Evolutionary conservation across 495 filamentous ascomycete species (phyloP).

Genomic region (Penicillium soppii): DNA sequence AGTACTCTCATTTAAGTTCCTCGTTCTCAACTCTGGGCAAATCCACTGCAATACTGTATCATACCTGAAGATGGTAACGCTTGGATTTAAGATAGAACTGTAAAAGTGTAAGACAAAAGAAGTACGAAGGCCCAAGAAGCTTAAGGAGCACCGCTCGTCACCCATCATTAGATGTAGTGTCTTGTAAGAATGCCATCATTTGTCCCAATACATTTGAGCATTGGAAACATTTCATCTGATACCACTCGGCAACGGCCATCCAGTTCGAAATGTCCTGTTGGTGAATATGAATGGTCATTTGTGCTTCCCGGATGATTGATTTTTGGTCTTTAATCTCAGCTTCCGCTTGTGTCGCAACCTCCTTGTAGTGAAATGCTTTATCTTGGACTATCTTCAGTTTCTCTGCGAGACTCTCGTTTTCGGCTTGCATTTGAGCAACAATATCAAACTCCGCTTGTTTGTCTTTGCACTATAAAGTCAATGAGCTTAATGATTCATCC

Average conservation of each 20-base stretch:
- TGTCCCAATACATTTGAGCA: background rate
- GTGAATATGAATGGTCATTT: constrained; percentile 3
- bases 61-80: no score
- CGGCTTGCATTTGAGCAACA: background rate
- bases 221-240: constrained; percentile 1
- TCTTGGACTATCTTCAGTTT: background rate
- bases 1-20: no score
- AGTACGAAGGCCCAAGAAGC: no score
- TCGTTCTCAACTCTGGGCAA: no score
- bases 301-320: background rate
- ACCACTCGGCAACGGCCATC: constrained; percentile 1
- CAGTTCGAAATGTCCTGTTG: background rate
- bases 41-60: no score
- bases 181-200: constrained; percentile 3
- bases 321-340: background rate
- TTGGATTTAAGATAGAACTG: no score
- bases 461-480: background rate
- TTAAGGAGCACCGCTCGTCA: background rate
- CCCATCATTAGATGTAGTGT: background rate
- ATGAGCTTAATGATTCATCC: background rate
- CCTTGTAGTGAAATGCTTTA: background rate
- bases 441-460: background rate
- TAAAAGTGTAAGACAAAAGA: no score
- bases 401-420: background rate
- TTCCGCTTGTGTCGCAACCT: background rate